Conservation (phyloP, 1,284 basidiomycete species). For the Rhodotorula glutinis region DNA sequence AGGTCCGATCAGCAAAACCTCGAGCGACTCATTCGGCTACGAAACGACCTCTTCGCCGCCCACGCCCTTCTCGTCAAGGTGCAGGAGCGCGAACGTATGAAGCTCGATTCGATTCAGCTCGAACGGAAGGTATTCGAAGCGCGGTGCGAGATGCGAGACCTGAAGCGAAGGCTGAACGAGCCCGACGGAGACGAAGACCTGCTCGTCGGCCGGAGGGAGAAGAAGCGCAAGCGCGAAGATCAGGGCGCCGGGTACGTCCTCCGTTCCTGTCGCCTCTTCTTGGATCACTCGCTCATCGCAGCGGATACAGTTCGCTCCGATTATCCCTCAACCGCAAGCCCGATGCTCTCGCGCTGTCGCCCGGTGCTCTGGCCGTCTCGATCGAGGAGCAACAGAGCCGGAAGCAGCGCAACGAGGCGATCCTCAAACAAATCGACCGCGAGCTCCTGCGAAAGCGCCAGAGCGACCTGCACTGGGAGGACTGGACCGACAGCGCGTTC, state of each 20-base stretch:
- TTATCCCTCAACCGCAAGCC: conserved; percentile 54
- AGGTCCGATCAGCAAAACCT: conserved; percentile 82
- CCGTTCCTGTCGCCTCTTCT: conserved; percentile 39
- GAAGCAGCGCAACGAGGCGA: conserved; percentile 60
- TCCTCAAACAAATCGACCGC: conserved; percentile 66
- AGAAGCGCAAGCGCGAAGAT: conserved; percentile 58
- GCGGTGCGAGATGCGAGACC: conserved; percentile 68
- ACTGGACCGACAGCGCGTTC: conserved; percentile 64
- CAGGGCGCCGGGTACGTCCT: conserved; percentile 38
- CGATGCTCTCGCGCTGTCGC: conserved; percentile 51
- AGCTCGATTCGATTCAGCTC: conserved; percentile 62
- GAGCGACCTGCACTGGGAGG: conserved; percentile 75
- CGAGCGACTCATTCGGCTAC: conserved; percentile 78
- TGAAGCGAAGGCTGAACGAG: conserved; percentile 67
- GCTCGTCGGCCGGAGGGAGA: conserved; percentile 63
- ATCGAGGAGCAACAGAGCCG: conserved; percentile 39
- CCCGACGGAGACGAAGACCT: conserved; percentile 79
- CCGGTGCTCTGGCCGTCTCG: conserved; percentile 52
- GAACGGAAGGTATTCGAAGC: conserved; percentile 72
- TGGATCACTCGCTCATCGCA: too few species aligned
- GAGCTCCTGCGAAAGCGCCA: conserved; percentile 62
- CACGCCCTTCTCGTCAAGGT: conserved; percentile 69
- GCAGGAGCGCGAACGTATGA: conserved; percentile 68
- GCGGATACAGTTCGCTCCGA: conserved; percentile 27
- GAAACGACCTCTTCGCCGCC: conserved; percentile 68